These are phyloP conservation scores for Irpex sp. DNA, from an alignment of 1,284 basidiomycete genomes.

Conservation along the genomic window DNA sequence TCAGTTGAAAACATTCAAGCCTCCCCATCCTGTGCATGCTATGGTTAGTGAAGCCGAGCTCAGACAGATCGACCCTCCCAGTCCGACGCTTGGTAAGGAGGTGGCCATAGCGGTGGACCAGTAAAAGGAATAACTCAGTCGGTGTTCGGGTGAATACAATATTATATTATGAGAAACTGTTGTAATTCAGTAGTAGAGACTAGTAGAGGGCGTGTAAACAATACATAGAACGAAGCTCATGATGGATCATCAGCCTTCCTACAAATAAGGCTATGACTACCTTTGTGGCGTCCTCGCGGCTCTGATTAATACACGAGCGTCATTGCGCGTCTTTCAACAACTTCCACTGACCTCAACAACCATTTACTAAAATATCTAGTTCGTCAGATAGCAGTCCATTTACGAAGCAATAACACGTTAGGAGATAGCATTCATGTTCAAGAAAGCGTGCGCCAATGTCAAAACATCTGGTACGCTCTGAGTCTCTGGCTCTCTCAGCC, in stretches of 20 bases:
- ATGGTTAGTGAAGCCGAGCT: conserved; percentile 47
- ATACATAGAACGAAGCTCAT: not conserved
- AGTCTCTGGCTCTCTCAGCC: not conserved
- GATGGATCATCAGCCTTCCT: not conserved
- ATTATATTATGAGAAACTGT: too few species aligned
- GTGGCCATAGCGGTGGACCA: conserved; percentile 23
- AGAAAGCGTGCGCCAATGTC: conserved; percentile 60
- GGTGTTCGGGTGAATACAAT: not conserved
- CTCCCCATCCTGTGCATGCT: conserved; percentile 47
- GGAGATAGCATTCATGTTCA: conserved; percentile 54
- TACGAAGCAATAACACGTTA: not conserved
- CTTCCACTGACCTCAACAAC: not conserved
- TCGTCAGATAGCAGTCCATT: too few species aligned
- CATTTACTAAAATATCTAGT: not conserved
- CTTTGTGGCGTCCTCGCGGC: conserved; percentile 2
- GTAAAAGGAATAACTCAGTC: conserved; percentile 5
- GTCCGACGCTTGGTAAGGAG: conserved; percentile 21
- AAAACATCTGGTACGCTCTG: conserved; percentile 56
- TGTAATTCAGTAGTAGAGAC: too few species aligned
- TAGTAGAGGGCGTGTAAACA: not conserved
- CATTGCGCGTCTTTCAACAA: not conserved
- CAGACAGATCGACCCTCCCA: conserved; percentile 26
- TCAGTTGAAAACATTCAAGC: conserved; percentile 52
- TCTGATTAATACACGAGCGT: not conserved
- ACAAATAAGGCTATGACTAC: not conserved